Percentiles rank a stretch among this genome's conserved stretches.
These are phyloP conservation scores for Bruguiera parviflora DNA, from an alignment of 345 rosid species.

Conservation along the genomic window DNA sequence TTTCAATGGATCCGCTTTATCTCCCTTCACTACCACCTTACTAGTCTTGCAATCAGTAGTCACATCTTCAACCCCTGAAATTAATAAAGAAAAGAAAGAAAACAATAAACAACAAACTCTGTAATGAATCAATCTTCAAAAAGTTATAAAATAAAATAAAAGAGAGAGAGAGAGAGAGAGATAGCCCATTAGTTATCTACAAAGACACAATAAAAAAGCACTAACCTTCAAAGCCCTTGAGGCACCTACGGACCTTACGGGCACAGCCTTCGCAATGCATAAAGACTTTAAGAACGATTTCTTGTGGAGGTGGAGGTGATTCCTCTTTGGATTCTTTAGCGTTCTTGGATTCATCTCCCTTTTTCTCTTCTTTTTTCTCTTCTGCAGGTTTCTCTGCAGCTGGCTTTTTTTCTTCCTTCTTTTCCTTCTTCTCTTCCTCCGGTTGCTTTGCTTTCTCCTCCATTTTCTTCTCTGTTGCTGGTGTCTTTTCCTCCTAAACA, in stretches of 20 bases:
- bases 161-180: neutral
- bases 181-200: neutral
- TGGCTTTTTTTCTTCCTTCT: slow-evolving; percentile 32
- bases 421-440: slow-evolving; percentile 34
- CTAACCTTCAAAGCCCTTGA: slow-evolving; percentile 75
- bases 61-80: slow-evolving; percentile 82
- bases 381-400: slow-evolving; percentile 32
- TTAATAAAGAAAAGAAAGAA: neutral
- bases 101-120: too few relatives aligned
- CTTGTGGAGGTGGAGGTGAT: slow-evolving; percentile 55
- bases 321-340: slow-evolving; percentile 30
- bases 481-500: too few relatives aligned
- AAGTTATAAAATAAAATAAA: neutral
- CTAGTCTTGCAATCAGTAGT: slow-evolving; percentile 68
- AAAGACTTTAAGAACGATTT: slow-evolving; percentile 75
- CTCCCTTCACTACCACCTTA: slow-evolving; percentile 94
- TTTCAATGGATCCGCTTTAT: slow-evolving; percentile 83
- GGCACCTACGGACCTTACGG: slow-evolving; percentile 70
- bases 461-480: too few relatives aligned
- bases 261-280: slow-evolving; percentile 99
- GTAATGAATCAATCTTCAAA: slow-evolving; percentile 1
- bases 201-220: neutral
- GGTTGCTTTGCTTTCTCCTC: slow-evolving; percentile 55
- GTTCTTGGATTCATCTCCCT: slow-evolving; percentile 36
- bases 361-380: slow-evolving; percentile 42